Percentiles rank a stretch among this genome's conserved stretches.
Evolutionary conservation across 345 rosid genomes (phyloP).

Genomic region (Citrus inodora): DNA sequence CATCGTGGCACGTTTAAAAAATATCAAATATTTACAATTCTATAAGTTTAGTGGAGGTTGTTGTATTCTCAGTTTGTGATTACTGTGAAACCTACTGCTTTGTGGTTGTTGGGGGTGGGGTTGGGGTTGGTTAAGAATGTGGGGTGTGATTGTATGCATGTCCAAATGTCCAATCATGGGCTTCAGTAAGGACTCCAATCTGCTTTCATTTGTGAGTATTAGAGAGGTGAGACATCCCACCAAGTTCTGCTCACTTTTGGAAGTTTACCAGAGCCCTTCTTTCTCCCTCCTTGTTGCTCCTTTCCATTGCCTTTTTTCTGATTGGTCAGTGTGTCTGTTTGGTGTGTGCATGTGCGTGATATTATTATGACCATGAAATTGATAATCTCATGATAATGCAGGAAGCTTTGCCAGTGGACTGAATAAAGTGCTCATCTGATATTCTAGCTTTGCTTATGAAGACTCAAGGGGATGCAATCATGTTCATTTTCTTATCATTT

Average conservation of each 20-base stretch:
- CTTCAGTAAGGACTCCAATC: background rate
- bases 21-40: background rate
- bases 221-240: background rate
- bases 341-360: background rate
- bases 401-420: constrained; percentile 12
- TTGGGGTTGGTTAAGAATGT: background rate
- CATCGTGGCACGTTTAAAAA: background rate
- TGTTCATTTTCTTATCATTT: constrained; percentile 5
- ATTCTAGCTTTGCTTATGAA: constrained; percentile 7
- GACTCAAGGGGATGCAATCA: constrained; percentile 10
- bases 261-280: background rate
- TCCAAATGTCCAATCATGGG: constrained; percentile 8
- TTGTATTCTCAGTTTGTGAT: background rate
- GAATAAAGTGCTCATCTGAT: constrained; percentile 21
- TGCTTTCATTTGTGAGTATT: background rate
- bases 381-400: constrained; percentile 3
- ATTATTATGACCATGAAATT: background rate
- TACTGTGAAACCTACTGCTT: background rate
- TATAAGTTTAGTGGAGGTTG: background rate
- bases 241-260: background rate
- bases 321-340: background rate
- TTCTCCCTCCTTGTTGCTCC: background rate
- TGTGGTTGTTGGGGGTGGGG: background rate
- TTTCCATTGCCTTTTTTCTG: background rate
- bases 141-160: background rate